Percentiles rank a stretch among this genome's conserved stretches.
These are phyloP conservation scores for Saccharomycopsis lassenensis DNA, from an alignment of 805 yeast genomes.

Conservation along the genomic window DNA sequence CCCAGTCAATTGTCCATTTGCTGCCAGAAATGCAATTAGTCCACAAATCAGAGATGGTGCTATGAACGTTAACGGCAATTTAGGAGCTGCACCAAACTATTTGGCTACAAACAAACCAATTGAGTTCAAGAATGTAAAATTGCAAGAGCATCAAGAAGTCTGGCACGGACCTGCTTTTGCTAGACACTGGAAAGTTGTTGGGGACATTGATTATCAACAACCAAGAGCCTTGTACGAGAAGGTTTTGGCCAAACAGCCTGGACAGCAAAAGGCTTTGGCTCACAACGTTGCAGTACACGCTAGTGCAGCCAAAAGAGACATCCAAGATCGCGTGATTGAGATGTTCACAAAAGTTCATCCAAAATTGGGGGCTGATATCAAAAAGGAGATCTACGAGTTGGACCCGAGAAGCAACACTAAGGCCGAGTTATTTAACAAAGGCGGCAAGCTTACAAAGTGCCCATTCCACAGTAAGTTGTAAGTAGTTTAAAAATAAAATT, in stretches of 20 bases:
- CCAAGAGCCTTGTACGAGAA: constrained; percentile 62
- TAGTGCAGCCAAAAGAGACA: constrained; percentile 52
- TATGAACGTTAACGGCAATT: constrained; percentile 58
- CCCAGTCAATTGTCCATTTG: constrained; percentile 82
- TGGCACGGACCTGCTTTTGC: constrained; percentile 79
- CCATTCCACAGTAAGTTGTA: constrained; percentile 17
- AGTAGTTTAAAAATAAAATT: too few species aligned
- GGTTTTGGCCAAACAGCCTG: constrained; percentile 64
- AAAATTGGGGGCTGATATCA: constrained; percentile 56
- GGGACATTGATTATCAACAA: constrained; percentile 66
- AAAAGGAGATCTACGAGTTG: constrained; percentile 46
- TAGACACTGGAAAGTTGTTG: constrained; percentile 71
- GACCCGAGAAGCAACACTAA: constrained; percentile 30
- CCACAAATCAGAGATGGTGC: constrained; percentile 82
- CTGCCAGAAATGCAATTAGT: constrained; percentile 35
- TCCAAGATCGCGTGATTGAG: constrained; percentile 71
- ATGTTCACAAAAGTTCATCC: constrained; percentile 66
- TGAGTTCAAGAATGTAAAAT: constrained; percentile 33
- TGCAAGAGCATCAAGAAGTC: constrained; percentile 62
- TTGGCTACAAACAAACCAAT: constrained; percentile 42
- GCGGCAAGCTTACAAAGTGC: constrained; percentile 10
- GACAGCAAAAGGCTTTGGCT: constrained; percentile 76
- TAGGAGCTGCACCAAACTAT: constrained; percentile 72
- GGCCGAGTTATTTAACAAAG: constrained; percentile 12
- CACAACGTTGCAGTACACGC: constrained; percentile 77